Base-by-base conservation (phyloP, 768 basidiomycete species). In the Rhodocollybia butyracea region DNA sequence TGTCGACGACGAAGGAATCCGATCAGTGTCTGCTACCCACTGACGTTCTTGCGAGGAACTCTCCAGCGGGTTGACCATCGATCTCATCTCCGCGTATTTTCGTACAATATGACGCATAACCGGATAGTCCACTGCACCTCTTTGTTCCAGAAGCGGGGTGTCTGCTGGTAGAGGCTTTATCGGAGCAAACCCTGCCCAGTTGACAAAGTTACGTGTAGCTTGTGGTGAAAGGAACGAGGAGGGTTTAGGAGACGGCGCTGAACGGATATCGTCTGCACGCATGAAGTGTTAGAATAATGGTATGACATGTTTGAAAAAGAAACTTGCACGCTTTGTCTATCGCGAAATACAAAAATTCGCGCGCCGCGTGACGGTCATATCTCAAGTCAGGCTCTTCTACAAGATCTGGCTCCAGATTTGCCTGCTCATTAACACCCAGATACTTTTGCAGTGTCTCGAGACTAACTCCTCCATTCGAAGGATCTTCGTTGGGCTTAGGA, bases 101-200 rank as follows among this genome's bases (percentile, higher is more conserved):
- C 29, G 10, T 13, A 54, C 53, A 8, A 27, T 43, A 42, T 45
- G 32, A 13, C 53, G 53, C 53, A 54, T 54, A 2, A 45, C 36
- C 31, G 53, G 42, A 46, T 54, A 31, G 24, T 54, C 53, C 6
- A 54, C 43, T 26, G 39, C 34, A 27, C 42, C 51, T 5, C 43
- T 43, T 21, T 54, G 41, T n/a, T 27, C 41, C 2, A 27, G 22
- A n/a, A 46, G 13, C 21, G 32, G 34, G 10, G 53, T 46, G 7
- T 27, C 41, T 17, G 40, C 10, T 12, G 40, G 52, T 5, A 54
- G 15, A 36, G 53, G 53, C 46, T 46, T 22, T 8, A 54, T 19
- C 26, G 22, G 6, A 43, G 21, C 42, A 43, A 54, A 54, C 15
- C 53, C 53, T 31, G 39, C 31, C 53, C 53, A 54, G 10, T 26